Conservation (phyloP, 2,329 filamentous ascomycete species). For the Arachnomyces sp. region DNA sequence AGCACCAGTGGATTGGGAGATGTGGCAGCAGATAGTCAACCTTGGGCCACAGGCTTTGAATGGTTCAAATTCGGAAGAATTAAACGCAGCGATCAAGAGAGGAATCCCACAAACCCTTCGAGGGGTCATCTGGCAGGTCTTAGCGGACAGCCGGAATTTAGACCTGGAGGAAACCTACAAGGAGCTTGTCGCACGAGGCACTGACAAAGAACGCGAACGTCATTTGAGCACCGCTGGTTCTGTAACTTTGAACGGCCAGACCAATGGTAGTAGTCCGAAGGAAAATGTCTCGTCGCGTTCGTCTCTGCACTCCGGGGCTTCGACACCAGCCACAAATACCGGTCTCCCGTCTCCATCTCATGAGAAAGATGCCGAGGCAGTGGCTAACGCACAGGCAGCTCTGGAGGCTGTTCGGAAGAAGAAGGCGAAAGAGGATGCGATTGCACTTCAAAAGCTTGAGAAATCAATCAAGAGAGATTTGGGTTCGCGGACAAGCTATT, state of each 20-base stretch:
- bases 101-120: constrained; percentile 92
- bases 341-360: constrained; percentile 48
- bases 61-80: constrained; percentile 77
- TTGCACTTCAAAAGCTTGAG: constrained; percentile 71
- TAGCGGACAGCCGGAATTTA: constrained; percentile 90
- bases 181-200: constrained; percentile 71
- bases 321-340: constrained; percentile 52
- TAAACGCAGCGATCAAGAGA: constrained; percentile 83
- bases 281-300: constrained; percentile 72
- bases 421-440: constrained; percentile 70
- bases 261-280: constrained; percentile 48
- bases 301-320: constrained; percentile 72
- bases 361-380: constrained; percentile 57
- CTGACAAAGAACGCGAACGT: constrained; percentile 66
- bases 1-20: constrained; percentile 88
- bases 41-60: constrained; percentile 85
- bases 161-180: constrained; percentile 81
- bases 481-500: constrained; percentile 88
- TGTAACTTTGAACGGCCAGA: constrained; percentile 36
- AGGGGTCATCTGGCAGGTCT: constrained; percentile 97
- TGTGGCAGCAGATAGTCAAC: constrained; percentile 95
- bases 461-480: constrained; percentile 87
- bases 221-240: constrained; percentile 34
- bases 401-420: constrained; percentile 63
- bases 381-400: constrained; percentile 57